Evolutionary conservation across 2,329 filamentous ascomycete species (phyloP), one percentile per base, ranked within the genome.

Genomic region (Ophiostoma perfectum): DNA sequence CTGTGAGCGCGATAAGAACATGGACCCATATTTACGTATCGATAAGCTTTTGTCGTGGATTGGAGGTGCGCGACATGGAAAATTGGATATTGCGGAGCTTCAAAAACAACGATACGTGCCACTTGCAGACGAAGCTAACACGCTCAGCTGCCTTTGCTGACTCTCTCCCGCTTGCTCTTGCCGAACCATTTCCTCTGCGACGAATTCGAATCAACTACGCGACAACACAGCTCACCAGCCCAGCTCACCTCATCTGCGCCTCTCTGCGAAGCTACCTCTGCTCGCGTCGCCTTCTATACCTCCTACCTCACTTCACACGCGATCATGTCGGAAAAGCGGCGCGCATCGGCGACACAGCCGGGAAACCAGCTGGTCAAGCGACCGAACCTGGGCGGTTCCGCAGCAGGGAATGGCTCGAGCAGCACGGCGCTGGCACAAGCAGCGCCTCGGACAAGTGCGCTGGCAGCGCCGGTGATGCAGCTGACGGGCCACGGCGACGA

Each of bases 381-480:
- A 77, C 93, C 94, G 77, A 96, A 95, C 77, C 78, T 87, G 62
- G 82, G 82, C 71, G 80, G 81, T 27, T 27, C 27, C 69, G 81
- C 80, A 44, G 80, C 82, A 16, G 80, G 78, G 41, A 75, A 73
- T 80, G 47, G 66, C 8, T 79, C 80, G 5, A 80, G 77, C 42
- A 78, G 76, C 70, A 75, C 75, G 73, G 81, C 83, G 0, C 73
- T 87, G 62, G 76, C 85, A 0, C 84, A 86, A 72, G 78, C 96
- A 93, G 85, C 86, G 71, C 86, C 89, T 67, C 86, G 92, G 74
- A 93, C 92, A 64, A 96, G 92, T 77, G 88, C 86, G 66, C 84
- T 99, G 42, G 89, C 96, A 77, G 91, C 94, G 69, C 93, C 94
- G 1, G 90, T 97, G 62, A 97, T 98, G 93, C 92, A 98, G 79